phyloP scores from a whole-genome alignment of 225 moss, liverwort and hornwort species.

The Pseudisothecium myosuroides region DNA sequence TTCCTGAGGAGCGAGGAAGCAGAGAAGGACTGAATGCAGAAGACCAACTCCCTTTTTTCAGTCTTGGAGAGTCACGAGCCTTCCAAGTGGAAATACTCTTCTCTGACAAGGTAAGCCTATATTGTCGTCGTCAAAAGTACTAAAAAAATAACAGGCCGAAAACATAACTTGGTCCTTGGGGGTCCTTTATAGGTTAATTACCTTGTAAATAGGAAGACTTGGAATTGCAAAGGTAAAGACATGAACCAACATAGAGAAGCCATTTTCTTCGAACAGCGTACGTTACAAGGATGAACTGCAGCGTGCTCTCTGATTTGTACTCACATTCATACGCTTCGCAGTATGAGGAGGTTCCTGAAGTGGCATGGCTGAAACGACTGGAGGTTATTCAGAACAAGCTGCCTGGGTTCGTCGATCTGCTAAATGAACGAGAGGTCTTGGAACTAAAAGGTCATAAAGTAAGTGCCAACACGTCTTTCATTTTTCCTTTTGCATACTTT shows the following conservation, averaged over 20 bases:
- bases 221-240: not conserved
- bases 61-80: slow-evolving; percentile 19
- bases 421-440: slow-evolving; percentile 7
- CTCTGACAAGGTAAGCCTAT: not conserved
- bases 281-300: not conserved
- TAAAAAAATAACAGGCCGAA: too few relatives aligned
- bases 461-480: not conserved
- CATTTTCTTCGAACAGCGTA: not conserved
- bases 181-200: not conserved
- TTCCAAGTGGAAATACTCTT: slow-evolving; percentile 21
- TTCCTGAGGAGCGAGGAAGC: slow-evolving; percentile 24
- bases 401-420: slow-evolving; percentile 12
- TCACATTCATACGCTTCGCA: not conserved
- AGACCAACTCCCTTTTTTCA: not conserved
- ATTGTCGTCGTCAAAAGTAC: not conserved
- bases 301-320: not conserved
- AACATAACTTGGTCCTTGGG: not conserved
- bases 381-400: not conserved
- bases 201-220: not conserved
- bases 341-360: slow-evolving; percentile 11
- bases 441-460: slow-evolving; percentile 10
- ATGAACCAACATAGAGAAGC: not conserved
- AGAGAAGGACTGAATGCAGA: not conserved
- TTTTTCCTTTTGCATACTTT: not conserved
- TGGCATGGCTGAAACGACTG: slow-evolving; percentile 13